Evolutionary conservation across 306 rosid species (phyloP), one percentile per base, ranked within the genome.

Genomic region (Psophocarpus tetragonolobus): DNA sequence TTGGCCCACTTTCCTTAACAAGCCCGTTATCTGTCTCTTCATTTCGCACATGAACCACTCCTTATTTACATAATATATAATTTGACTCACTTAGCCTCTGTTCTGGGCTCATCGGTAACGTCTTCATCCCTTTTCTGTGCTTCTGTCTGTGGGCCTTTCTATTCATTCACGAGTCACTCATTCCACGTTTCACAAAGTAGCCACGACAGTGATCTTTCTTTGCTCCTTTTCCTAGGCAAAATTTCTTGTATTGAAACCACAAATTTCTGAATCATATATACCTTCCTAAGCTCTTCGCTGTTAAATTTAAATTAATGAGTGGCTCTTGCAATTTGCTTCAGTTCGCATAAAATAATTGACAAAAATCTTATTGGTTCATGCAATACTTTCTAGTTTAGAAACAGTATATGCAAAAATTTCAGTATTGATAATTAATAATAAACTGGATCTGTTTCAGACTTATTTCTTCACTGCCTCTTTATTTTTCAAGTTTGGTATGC

Each of bases 31-130:
- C 6, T 23, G 3, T 6, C 3, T 39, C 44, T 39, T 32, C 5
- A 32, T 32, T 3, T 39, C 44, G 14, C 14, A 6, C 53, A 15
- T 47, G 2, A 15, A 15, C 53, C 21, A 1, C 9, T 38, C 42
- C 2, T 38, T 8, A 14, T 41, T 41, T 42, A 42, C 1, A 42
- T 21, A 45, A 45, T n/a, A n/a, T n/a, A n/a, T 45, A 15, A 47
- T 47, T 47, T 47, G 15, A 15, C 53, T 15, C 14, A 47, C 68
- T 4, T 54, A 20, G 70, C 51, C 11, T 14, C 4, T 20, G 23
- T 64, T 35, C 76, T 69, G 76, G 77, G 83, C 53, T 58, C 75
- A 12, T 15, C 23, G 35, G 44, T 9, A 60, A 70, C 73, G 47
- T 62, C 57, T 61, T 48, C 36, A 51, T 72, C 63, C 79, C 12